Base-by-base conservation (phyloP, 2,329 filamentous ascomycete species). In the Pseudogymnoascus sp. region DNA sequence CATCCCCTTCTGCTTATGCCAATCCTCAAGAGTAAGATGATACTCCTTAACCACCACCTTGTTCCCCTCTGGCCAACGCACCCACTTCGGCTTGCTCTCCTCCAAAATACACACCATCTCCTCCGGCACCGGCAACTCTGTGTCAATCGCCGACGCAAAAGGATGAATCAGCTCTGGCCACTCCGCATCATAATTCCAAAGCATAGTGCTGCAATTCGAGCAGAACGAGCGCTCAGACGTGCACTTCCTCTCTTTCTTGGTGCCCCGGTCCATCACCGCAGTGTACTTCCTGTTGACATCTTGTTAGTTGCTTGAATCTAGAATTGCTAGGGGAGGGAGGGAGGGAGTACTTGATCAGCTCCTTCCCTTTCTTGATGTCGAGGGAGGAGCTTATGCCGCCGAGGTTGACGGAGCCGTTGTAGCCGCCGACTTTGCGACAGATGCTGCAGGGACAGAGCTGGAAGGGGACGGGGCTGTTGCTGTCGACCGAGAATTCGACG, bases 131-230 rank as follows among this genome's bases (percentile, higher is more conserved):
- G 77, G 76, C 63, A 81, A 63, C 31, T 78, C 75, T 4, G 76
- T 78, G 69, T 80, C 79, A 65, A 81, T 79, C 19, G 78, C 79
- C 7, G 77, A 77, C 4, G 78, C 77, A 70, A 80, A 81, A 1
- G 78, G 79, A 68, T 80, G 79, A 61, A 80, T 78, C 61, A 80
- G 62, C 65, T 80, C 77, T 0, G 78, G 78, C 77, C 77, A 80
- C 14, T 75, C 72, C 19, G 74, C 70, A 67, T 80, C 78, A 75
- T 76, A 80, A 3, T 80, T 66, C 78, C 78, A 79, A 5, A 79
- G 69, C 77, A 79, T 79, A 4, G 74, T 73, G 59, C 77, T 75
- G 68, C 79, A 81, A 60, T 77, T 76, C 2, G 74, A 75, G 67
- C 77, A 80, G 65, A 80, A 81, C 66, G 72, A 79, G 10, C 78